A percentile compares a stretch with the other conserved stretches of the same genome.
phyloP scores from a whole-genome alignment of 768 basidiomycete species.

The Panaeolus cyanescens region DNA sequence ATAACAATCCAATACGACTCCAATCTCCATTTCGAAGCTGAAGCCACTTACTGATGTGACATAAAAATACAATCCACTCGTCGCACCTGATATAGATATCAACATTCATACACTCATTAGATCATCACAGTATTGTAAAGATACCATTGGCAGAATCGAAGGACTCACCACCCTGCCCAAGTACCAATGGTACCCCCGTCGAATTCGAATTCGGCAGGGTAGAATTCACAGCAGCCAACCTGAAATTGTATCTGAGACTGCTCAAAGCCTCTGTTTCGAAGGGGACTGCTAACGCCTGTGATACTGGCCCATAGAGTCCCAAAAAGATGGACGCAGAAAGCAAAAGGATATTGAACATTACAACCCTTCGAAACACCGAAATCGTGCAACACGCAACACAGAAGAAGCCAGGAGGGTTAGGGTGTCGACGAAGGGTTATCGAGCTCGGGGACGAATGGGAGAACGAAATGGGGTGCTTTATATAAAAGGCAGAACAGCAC shows the following conservation, averaged over 20 bases:
- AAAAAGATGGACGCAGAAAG: background rate
- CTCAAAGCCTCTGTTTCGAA: background rate
- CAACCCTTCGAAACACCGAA: background rate
- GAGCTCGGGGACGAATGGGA: too few species aligned
- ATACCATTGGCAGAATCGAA: background rate
- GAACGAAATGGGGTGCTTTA: too few species aligned
- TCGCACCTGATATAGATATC: slow-evolving; percentile 27
- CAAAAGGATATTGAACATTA: background rate
- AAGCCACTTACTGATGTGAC: slow-evolving; percentile 43
- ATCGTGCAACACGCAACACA: too few species aligned
- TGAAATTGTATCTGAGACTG: slow-evolving; percentile 40
- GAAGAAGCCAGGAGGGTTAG: too few species aligned
- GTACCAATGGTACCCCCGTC: slow-evolving; percentile 49
- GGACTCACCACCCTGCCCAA: slow-evolving; percentile 37
- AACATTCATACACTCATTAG: background rate
- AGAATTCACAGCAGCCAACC: slow-evolving; percentile 45
- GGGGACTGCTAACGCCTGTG: background rate
- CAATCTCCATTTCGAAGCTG: background rate
- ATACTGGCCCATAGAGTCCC: background rate
- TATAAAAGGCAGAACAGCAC: too few species aligned
- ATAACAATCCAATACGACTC: background rate
- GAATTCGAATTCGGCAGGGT: slow-evolving; percentile 42
- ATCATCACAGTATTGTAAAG: background rate
- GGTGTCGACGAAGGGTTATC: too few species aligned
- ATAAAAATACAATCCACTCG: slow-evolving; percentile 37